These are phyloP conservation scores for Tricholoma bakamatsutake DNA, from an alignment of 768 basidiomycete species.

Conservation along the genomic window DNA sequence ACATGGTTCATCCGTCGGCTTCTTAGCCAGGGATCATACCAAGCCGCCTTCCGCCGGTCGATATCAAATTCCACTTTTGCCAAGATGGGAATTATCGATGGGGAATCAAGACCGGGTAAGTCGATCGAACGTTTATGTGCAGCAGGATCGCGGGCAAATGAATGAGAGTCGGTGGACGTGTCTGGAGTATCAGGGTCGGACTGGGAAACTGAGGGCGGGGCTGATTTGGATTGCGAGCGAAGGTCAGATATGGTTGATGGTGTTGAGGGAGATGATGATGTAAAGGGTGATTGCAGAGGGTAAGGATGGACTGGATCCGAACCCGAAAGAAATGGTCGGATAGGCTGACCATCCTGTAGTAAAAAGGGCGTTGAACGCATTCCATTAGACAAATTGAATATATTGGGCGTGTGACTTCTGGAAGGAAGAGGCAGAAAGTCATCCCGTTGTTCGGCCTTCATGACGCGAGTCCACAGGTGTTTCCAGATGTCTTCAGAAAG, in stretches of 20 bases:
- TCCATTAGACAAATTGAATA: constrained; percentile 36
- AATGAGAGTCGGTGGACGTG: constrained; percentile 35
- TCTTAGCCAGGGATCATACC: constrained; percentile 83
- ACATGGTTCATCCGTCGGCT: constrained; percentile 56
- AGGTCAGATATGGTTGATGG: constrained; percentile 49
- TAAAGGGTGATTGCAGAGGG: constrained; percentile 28
- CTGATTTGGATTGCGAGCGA: constrained; percentile 42
- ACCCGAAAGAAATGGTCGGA: constrained; percentile 43
- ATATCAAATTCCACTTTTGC: constrained; percentile 97
- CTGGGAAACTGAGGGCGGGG: constrained; percentile 30
- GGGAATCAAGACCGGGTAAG: constrained; percentile 59
- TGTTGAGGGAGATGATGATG: constrained; percentile 48
- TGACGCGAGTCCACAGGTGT: constrained; percentile 73
- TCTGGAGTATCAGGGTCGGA: constrained; percentile 49
- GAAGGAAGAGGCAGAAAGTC: constrained; percentile 32
- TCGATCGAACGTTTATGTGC: constrained; percentile 45
- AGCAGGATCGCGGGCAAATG: constrained; percentile 26
- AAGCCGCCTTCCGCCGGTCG: constrained; percentile 69
- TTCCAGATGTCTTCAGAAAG: constrained; percentile 87
- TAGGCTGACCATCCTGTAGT: constrained; percentile 26
- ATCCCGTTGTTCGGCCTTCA: constrained; percentile 52
- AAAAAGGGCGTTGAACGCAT: constrained; percentile 37
- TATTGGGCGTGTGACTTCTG: constrained; percentile 29
- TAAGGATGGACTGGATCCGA: constrained; percentile 30
- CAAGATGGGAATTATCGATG: constrained; percentile 72